Evolutionary conservation across 495 filamentous ascomycete species (phyloP).

Genomic region (Podospora appendiculata): DNA sequence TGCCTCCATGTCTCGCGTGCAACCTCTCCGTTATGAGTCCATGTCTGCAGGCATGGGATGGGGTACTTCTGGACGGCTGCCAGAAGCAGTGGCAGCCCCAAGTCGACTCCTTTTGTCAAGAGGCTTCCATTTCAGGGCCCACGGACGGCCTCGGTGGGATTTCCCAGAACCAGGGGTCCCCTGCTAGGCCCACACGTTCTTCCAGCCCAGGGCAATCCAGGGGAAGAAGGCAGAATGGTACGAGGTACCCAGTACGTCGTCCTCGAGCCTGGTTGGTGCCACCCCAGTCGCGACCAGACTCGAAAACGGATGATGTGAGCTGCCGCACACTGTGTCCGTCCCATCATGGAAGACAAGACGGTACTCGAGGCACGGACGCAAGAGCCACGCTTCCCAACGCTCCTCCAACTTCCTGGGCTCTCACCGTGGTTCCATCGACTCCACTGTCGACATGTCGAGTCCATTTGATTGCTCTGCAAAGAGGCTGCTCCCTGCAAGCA

Average conservation of each 20-base stretch:
- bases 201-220: slow-evolving; percentile 2
- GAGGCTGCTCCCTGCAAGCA: too few species aligned
- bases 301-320: neutral
- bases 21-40: slow-evolving; percentile 17
- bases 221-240: neutral
- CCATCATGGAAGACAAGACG: neutral
- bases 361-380: neutral
- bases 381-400: neutral
- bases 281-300: neutral
- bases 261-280: too few species aligned
- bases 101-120: slow-evolving; percentile 3
- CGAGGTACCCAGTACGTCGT: neutral
- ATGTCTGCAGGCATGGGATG: neutral
- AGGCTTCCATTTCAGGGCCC: slow-evolving; percentile 16
- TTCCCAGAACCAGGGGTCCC: slow-evolving; percentile 11
- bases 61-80: slow-evolving; percentile 8
- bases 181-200: neutral
- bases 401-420: neutral
- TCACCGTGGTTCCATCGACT: neutral
- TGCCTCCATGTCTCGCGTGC: slow-evolving; percentile 6
- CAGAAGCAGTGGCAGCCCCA: slow-evolving; percentile 2
- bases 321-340: neutral
- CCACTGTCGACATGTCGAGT: too few species aligned
- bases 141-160: slow-evolving; percentile 18
- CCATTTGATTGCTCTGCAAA: too few species aligned